These are phyloP conservation scores for Paramyrothecium roridum DNA, from an alignment of 2,329 filamentous ascomycete genomes.

Conservation along the genomic window DNA sequence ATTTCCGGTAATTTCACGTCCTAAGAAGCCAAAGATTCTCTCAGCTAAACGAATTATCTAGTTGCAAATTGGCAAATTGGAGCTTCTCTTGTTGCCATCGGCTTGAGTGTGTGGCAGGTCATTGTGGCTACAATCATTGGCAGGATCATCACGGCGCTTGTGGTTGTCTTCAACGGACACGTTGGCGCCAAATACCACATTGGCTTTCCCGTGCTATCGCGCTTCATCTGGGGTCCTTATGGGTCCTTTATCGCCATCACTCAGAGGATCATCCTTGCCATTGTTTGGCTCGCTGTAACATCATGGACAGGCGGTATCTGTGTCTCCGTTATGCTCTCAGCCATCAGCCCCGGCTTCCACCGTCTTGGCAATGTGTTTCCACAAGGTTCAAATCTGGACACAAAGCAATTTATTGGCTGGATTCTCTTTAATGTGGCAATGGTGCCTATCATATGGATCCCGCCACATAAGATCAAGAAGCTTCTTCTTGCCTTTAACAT, in stretches of 20 bases:
- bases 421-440: slow-evolving; percentile 50
- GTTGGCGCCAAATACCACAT: slow-evolving; percentile 47
- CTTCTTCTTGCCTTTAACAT: slow-evolving; percentile 41
- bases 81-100: slow-evolving; percentile 42
- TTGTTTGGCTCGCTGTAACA: slow-evolving; percentile 47
- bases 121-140: slow-evolving; percentile 44
- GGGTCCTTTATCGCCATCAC: slow-evolving; percentile 44
- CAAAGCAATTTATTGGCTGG: slow-evolving; percentile 44
- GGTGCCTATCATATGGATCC: slow-evolving; percentile 42
- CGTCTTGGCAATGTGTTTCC: slow-evolving; percentile 43
- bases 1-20: slow-evolving; percentile 7
- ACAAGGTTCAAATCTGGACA: slow-evolving; percentile 29
- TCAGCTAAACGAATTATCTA: too few species aligned
- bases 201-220: slow-evolving; percentile 46
- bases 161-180: slow-evolving; percentile 42
- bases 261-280: slow-evolving; percentile 44
- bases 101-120: slow-evolving; percentile 42
- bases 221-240: slow-evolving; percentile 44
- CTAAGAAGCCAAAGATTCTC: too few species aligned
- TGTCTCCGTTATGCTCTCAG: background rate
- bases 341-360: slow-evolving; percentile 29
- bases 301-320: slow-evolving; percentile 15
- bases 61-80: slow-evolving; percentile 44
- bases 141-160: slow-evolving; percentile 36
- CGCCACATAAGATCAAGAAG: slow-evolving; percentile 45